A percentile compares a stretch with the other conserved stretches of the same genome.
Evolutionary conservation across 495 filamentous ascomycete species (phyloP).

Genomic region (Hapsidospora chrysogenum): DNA sequence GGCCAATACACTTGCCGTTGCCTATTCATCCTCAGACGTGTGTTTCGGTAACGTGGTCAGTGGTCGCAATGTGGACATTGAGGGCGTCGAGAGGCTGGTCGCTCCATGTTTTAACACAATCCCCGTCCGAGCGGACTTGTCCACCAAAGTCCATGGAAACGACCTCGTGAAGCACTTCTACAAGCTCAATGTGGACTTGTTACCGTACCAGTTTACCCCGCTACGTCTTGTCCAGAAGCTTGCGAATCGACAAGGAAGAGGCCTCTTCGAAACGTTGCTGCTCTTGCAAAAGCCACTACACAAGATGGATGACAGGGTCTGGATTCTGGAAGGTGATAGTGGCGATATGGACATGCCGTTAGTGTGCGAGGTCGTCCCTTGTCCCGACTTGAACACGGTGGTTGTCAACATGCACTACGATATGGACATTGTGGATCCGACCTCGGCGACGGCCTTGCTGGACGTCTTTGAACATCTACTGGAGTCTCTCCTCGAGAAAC

Average conservation of each 20-base stretch:
- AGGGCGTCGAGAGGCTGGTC: slow-evolving; percentile 51
- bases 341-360: slow-evolving; percentile 65
- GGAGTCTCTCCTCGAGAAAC: neutral
- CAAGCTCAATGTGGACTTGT: slow-evolving; percentile 32
- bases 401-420: slow-evolving; percentile 11
- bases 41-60: slow-evolving; percentile 72
- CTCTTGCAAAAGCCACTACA: slow-evolving; percentile 44
- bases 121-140: slow-evolving; percentile 48
- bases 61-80: slow-evolving; percentile 47
- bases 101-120: slow-evolving; percentile 84
- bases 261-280: slow-evolving; percentile 61
- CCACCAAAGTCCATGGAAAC: slow-evolving; percentile 21
- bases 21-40: slow-evolving; percentile 39
- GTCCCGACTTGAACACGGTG: slow-evolving; percentile 6
- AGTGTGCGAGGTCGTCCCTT: slow-evolving; percentile 50
- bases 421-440: slow-evolving; percentile 3
- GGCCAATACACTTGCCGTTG: slow-evolving; percentile 38
- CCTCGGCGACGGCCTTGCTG: neutral
- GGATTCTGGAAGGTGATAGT: slow-evolving; percentile 47
- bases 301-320: slow-evolving; percentile 38
- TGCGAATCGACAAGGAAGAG: slow-evolving; percentile 13
- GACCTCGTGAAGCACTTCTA: slow-evolving; percentile 39
- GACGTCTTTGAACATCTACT: slow-evolving; percentile 3
- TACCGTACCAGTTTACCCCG: slow-evolving; percentile 51
- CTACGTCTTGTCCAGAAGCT: slow-evolving; percentile 43